Conservation (phyloP, 768 basidiomycete species). For the Tylopilus vinaceipallidus region DNA sequence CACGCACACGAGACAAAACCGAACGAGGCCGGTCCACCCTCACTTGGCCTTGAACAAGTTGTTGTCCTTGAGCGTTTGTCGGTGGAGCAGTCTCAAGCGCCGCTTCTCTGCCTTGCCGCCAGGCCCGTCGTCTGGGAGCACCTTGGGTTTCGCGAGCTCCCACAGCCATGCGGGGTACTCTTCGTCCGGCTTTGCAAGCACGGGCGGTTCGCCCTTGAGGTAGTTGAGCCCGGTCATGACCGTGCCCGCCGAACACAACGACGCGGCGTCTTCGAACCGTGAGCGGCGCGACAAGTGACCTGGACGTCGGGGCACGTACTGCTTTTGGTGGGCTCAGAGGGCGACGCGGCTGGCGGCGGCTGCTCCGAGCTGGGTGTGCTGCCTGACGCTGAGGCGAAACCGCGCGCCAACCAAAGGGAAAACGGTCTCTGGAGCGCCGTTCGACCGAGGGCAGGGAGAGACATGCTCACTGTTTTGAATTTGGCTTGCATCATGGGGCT, state of each 20-base stretch:
- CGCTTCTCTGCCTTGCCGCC: conserved; percentile 64
- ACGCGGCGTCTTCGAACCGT: conserved; percentile 30
- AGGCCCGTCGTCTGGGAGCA: conserved; percentile 66
- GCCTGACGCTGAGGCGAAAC: conserved; percentile 10
- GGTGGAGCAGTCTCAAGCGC: conserved; percentile 57
- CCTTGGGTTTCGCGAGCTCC: conserved; percentile 64
- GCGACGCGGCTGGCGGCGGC: too few relatives aligned
- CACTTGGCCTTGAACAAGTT: conserved; percentile 88
- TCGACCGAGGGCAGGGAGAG: conserved; percentile 14
- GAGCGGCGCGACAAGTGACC: not conserved
- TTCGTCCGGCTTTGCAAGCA: conserved; percentile 75
- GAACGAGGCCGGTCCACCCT: not conserved
- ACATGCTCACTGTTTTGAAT: conserved; percentile 14
- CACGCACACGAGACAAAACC: not conserved
- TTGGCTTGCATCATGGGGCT: too few relatives aligned
- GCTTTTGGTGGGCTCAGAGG: too few relatives aligned
- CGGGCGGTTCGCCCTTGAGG: conserved; percentile 76
- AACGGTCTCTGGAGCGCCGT: conserved; percentile 10
- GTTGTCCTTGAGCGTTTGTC: conserved; percentile 70
- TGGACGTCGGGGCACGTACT: conserved; percentile 13
- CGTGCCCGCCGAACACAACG: conserved; percentile 72
- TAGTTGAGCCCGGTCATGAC: conserved; percentile 79
- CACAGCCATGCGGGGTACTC: conserved; percentile 91
- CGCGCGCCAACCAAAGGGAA: conserved; percentile 10
- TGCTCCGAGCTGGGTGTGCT: too few relatives aligned